Base-by-base conservation (phyloP, 1,284 basidiomycete genomes). In the Ganoderma sp. region DNA sequence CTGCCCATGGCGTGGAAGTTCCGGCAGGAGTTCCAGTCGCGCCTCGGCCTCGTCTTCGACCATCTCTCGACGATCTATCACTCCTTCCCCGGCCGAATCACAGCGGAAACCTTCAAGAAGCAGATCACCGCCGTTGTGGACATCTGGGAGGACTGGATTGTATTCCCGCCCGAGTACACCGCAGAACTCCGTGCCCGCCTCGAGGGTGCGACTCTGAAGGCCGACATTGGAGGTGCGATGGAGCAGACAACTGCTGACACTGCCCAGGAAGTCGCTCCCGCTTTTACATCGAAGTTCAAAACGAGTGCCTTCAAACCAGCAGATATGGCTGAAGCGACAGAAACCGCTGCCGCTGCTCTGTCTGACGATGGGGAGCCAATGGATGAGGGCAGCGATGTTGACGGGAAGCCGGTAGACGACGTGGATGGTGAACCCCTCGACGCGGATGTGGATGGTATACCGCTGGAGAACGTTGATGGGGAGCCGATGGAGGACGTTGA, bases 121-220 rank as follows among this genome's bases (percentile, higher is more conserved):
- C 94, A 97, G 79, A 93, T 98, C 64, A 89, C 88, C 2, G 82
- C 87, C 0, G 89, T 99, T 14, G 84, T 99, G 1, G 93, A 96
- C 74, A 90, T 97, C 28, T 99, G 97, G 97, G 97, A 98, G 75
- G 90, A 95, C 75, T 97, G 95, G 94, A 96, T 97, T 69, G 93
- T 97, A 22, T 96, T 98, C 77, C 85, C 94, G 41, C 91, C 91
- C 0, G 92, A 96, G 64, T 92, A 93, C 74, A 93, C 94, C 0
- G 79, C 85, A 7, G 88, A 90, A 73, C 83, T 96, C 22, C 84
- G 93, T 50, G 81, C 81, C 63, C 84, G 95, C 65, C 82, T 97
- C 64, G 91, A 94, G 63, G 94, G 94, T 2, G 81, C 81, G 39
- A 73, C 79, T 3, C 74, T 80, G 28, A 76, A 81, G 37, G 8